Evolutionary conservation across 129 eudicot genomes (phyloP).

Genomic region (Flaveria linearis): DNA sequence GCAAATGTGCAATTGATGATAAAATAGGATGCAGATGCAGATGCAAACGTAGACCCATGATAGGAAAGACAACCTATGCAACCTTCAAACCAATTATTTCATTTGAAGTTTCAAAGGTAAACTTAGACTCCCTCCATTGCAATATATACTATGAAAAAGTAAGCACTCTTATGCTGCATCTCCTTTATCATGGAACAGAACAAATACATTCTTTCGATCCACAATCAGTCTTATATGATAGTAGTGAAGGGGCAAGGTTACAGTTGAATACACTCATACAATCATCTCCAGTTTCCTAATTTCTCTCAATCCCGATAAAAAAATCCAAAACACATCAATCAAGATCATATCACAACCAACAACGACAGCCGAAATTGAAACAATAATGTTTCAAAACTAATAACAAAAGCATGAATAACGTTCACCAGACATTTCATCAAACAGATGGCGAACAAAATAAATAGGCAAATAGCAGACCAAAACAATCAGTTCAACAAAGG

Average conservation of each 20-base stretch:
- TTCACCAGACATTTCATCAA: constrained; percentile 23
- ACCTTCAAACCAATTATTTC: not conserved
- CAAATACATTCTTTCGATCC: not conserved
- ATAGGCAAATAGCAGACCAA: not conserved
- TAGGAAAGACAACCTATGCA: not conserved
- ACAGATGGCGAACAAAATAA: constrained; percentile 31
- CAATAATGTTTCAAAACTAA: not conserved
- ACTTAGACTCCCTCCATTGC: not conserved
- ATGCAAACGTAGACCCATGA: not conserved
- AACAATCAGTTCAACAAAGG: not conserved
- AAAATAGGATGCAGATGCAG: not conserved
- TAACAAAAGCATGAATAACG: not conserved
- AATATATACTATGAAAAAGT: not conserved
- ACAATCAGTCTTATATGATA: not conserved
- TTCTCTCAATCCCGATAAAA: not conserved
- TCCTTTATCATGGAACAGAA: not conserved
- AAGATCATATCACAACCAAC: constrained; percentile 10
- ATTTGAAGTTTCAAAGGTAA: not conserved
- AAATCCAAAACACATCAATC: constrained; percentile 18
- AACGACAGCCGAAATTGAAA: not conserved
- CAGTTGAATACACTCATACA: constrained; percentile 1
- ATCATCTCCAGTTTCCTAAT: constrained; percentile 12
- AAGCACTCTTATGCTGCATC: not conserved
- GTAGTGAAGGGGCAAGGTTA: not conserved
- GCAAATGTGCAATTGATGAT: not conserved